Percentiles rank a stretch among this genome's conserved stretches.
Evolutionary conservation across 1,284 basidiomycete genomes (phyloP).

Genomic region (Hymenochaete sp.): DNA sequence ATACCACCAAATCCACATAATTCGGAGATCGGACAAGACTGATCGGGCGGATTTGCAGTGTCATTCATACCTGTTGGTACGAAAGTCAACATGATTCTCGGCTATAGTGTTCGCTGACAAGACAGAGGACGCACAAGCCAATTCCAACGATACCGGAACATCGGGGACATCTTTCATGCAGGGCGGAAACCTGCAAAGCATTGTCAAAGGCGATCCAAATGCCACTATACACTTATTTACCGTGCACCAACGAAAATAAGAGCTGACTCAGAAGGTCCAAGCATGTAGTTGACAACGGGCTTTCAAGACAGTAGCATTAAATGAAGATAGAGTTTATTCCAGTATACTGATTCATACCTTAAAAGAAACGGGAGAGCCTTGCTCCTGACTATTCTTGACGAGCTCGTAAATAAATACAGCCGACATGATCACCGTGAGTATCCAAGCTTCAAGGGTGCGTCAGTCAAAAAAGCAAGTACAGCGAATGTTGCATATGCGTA

Average conservation of each 20-base stretch:
- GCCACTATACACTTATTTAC: too few species aligned
- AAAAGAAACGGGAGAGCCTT: slow-evolving; percentile 75
- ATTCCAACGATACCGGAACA: slow-evolving; percentile 48
- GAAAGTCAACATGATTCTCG: slow-evolving; percentile 10
- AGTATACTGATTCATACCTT: slow-evolving; percentile 39
- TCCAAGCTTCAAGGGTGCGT: slow-evolving; percentile 52
- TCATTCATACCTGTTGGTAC: slow-evolving; percentile 77
- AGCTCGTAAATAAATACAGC: slow-evolving; percentile 74
- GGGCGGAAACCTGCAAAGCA: too few species aligned
- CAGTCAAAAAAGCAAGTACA: slow-evolving; percentile 1
- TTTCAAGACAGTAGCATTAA: slow-evolving; percentile 25
- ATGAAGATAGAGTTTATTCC: not conserved
- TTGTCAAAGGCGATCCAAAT: too few species aligned
- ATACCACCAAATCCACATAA: slow-evolving; percentile 90
- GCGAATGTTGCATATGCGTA: slow-evolving; percentile 34
- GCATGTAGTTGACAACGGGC: slow-evolving; percentile 84
- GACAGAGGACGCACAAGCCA: slow-evolving; percentile 49
- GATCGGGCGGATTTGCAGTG: slow-evolving; percentile 61
- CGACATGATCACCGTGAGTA: slow-evolving; percentile 57
- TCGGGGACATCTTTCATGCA: slow-evolving; percentile 72
- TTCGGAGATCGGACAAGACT: slow-evolving; percentile 68
- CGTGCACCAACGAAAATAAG: slow-evolving; percentile 88
- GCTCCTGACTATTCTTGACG: slow-evolving; percentile 59
- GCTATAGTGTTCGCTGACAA: slow-evolving; percentile 7
- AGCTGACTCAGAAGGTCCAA: slow-evolving; percentile 80